Conservation (phyloP, 495 filamentous ascomycete species). For the Aspergillus bertholletiae region DNA sequence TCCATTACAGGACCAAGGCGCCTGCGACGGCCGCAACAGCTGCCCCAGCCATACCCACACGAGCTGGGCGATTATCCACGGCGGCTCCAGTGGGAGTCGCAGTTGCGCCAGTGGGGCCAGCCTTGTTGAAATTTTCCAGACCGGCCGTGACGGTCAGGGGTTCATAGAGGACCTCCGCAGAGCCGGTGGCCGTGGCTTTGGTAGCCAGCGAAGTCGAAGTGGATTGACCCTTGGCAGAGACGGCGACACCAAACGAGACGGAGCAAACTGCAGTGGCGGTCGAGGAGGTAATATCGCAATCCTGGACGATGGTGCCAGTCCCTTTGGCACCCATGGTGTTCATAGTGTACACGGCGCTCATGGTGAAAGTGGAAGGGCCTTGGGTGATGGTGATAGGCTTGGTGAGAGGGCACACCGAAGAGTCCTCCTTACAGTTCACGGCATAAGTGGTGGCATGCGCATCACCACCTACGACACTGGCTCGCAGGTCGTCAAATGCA, state of each 20-base stretch:
- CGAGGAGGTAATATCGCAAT: conserved; percentile 15
- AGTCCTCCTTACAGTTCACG: conserved; percentile 2
- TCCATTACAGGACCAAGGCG: background rate
- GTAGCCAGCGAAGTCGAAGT: conserved; percentile 1
- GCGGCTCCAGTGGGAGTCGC: conserved; percentile 3
- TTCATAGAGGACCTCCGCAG: conserved; percentile 7
- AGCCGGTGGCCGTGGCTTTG: background rate
- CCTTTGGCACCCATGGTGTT: conserved; percentile 4
- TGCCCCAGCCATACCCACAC: background rate
- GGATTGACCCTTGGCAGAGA: background rate
- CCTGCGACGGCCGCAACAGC: conserved; percentile 11
- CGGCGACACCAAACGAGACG: background rate
- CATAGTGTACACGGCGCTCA: conserved; percentile 9
- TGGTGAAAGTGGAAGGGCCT: conserved; percentile 17
- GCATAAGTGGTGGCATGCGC: conserved; percentile 10
- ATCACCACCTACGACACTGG: conserved; percentile 12
- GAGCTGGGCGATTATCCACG: background rate
- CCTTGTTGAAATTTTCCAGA: conserved; percentile 18
- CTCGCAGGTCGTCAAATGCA: background rate
- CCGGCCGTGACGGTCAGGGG: conserved; percentile 31
- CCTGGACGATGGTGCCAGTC: conserved; percentile 3
- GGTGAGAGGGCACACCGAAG: conserved; percentile 1
- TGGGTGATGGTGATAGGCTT: conserved; percentile 9
- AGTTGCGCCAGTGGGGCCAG: background rate
- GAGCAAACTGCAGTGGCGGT: conserved; percentile 14